Evolutionary conservation across 1,284 basidiomycete species (phyloP).

Genomic region (Bjerkandera adusta): DNA sequence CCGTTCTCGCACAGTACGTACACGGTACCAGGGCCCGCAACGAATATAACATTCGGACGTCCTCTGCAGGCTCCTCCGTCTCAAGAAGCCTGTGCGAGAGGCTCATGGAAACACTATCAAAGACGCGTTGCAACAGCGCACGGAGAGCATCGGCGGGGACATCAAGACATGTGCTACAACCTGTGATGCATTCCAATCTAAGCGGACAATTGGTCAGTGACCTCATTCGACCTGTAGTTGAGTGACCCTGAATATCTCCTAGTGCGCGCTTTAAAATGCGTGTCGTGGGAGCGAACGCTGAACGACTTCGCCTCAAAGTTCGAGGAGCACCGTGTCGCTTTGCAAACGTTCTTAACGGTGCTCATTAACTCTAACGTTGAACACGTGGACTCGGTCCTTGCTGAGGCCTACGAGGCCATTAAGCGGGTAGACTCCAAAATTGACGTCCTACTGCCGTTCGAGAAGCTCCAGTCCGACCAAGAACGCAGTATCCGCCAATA

Average conservation of each 20-base stretch:
- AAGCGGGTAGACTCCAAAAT: not conserved
- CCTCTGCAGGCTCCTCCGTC: too few relatives aligned
- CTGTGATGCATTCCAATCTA: constrained; percentile 30
- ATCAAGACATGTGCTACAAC: constrained; percentile 26
- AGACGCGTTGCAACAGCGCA: constrained; percentile 18
- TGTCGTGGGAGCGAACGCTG: constrained; percentile 33
- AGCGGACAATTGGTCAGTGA: constrained; percentile 23
- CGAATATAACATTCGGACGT: too few relatives aligned
- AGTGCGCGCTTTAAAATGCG: constrained; percentile 34
- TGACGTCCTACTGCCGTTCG: constrained; percentile 11
- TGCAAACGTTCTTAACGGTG: constrained; percentile 28
- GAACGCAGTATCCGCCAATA: constrained; percentile 5
- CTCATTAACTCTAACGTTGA: constrained; percentile 32
- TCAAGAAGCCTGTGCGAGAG: too few relatives aligned
- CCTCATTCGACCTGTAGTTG: too few relatives aligned
- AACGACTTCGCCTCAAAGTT: constrained; percentile 30
- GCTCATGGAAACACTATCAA: constrained; percentile 15
- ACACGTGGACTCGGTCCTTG: constrained; percentile 28
- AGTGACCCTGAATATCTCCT: constrained; percentile 11
- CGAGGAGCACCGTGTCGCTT: constrained; percentile 25
- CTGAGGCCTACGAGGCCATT: constrained; percentile 3
- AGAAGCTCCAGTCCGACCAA: constrained; percentile 6
- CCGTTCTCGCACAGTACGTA: constrained; percentile 37
- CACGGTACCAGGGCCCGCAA: too few relatives aligned
- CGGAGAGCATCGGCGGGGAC: constrained; percentile 20